These are phyloP conservation scores for Xylaria sp. DNA, from an alignment of 2,329 filamentous ascomycete genomes.

Conservation along the genomic window DNA sequence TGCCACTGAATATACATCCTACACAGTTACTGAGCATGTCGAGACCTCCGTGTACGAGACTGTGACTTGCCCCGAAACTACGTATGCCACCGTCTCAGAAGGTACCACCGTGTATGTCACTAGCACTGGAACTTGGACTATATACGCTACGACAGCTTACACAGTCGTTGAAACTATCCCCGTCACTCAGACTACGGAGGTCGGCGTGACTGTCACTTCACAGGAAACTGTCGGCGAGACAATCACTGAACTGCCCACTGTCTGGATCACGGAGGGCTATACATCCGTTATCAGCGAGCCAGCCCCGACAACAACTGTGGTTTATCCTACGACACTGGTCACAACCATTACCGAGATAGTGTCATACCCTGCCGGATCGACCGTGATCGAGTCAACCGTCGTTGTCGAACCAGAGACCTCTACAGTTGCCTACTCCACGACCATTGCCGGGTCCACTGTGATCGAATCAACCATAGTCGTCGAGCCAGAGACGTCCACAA, in stretches of 20 bases:
- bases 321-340: slow-evolving; percentile 28
- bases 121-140: slow-evolving; percentile 50
- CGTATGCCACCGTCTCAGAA: slow-evolving; percentile 50
- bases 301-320: slow-evolving; percentile 33
- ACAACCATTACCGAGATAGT: slow-evolving; percentile 6
- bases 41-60: slow-evolving; percentile 44
- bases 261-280: slow-evolving; percentile 41
- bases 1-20: slow-evolving; percentile 41
- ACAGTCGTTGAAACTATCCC: slow-evolving; percentile 48
- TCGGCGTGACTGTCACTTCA: slow-evolving; percentile 50
- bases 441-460: neutral
- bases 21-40: slow-evolving; percentile 39
- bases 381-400: neutral
- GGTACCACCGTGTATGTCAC: slow-evolving; percentile 50
- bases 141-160: slow-evolving; percentile 45
- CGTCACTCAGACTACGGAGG: slow-evolving; percentile 47
- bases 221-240: slow-evolving; percentile 42
- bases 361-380: neutral
- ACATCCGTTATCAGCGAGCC: slow-evolving; percentile 43
- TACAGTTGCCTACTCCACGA: slow-evolving; percentile 7
- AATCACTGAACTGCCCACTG: slow-evolving; percentile 43
- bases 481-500: neutral
- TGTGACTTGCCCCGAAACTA: slow-evolving; percentile 47
- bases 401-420: neutral
- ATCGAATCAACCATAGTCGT: neutral